A percentile compares a stretch with the other conserved stretches of the same genome.
Conservation (phyloP, 768 basidiomycete species). For the Lentinula aciculospora region DNA sequence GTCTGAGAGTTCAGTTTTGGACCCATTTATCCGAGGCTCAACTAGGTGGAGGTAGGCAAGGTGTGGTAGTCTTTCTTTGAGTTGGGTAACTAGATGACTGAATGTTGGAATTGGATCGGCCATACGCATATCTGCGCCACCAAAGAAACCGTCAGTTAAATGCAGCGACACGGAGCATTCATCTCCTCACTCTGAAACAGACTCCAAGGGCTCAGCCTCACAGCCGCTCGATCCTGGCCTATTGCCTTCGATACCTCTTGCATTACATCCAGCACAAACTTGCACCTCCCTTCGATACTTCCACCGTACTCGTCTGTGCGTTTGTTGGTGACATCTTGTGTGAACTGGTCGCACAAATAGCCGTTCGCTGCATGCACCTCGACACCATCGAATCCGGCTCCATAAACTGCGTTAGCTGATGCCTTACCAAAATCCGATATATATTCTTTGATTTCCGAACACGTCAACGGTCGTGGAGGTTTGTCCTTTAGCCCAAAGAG, state of each 20-base stretch:
- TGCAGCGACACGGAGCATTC: conserved; percentile 3
- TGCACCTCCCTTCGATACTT: conserved; percentile 37
- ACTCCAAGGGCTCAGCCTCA: conserved; percentile 38
- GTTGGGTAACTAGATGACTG: conserved; percentile 30
- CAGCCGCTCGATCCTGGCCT: conserved; percentile 34
- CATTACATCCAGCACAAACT: conserved; percentile 40
- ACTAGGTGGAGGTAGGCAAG: conserved; percentile 42
- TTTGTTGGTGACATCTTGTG: conserved; percentile 30
- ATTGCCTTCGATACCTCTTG: conserved; percentile 35
- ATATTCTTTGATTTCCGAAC: conserved; percentile 31
- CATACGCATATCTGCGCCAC: conserved; percentile 30
- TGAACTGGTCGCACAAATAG: conserved; percentile 24
- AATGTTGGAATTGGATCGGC: conserved; percentile 37
- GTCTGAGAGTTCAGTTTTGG: neutral
- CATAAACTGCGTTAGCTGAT: conserved; percentile 32
- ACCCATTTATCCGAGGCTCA: conserved; percentile 25
- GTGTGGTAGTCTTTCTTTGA: conserved; percentile 27
- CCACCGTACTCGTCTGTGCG: conserved; percentile 51
- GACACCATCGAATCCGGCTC: conserved; percentile 50
- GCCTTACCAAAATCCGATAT: conserved; percentile 33
- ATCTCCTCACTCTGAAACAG: conserved; percentile 19
- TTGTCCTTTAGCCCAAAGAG: neutral
- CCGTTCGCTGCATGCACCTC: conserved; percentile 26
- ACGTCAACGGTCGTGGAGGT: conserved; percentile 25
- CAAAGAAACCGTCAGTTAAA: conserved; percentile 13